Evolutionary conservation across 129 eudicot genomes (phyloP), one percentile per base, ranked within the genome.

Genomic region (Sambucus nigra): DNA sequence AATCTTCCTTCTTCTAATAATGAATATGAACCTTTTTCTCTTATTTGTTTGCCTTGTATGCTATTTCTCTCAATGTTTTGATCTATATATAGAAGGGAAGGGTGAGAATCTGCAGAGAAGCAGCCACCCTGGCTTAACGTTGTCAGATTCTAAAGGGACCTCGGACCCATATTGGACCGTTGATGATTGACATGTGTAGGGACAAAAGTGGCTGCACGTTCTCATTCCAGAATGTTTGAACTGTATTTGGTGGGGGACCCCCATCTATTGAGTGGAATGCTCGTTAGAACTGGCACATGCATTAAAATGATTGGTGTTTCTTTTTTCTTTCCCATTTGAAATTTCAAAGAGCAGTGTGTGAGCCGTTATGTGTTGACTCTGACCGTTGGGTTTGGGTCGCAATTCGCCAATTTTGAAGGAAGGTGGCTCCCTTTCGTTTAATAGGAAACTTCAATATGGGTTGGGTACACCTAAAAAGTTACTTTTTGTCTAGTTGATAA

Each of bases 121-220:
- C 73, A 72, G 79, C 64, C 60, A 66, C 58, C 64, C 63, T 73
- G 76, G 69, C 67, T 27, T 26, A 68, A 49, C 55, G 60, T 26
- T 60, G 57, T 47, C 21, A 67, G 42, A 57, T 54, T 40, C 24
- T 47, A 42, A 26, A 20, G 22, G 16, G 18, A 33, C 42, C 25
- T 23, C 1, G 23, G 31, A 13, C 11, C n/a, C 6, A 16, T 53
- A 0, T 23, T 15, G 23, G 28, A 15, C 69, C 82, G 67, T 82
- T 55, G 74, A 71, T 68, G 39, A 23, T 17, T 55, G 77, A 57
- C 84, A 81, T 76, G 84, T 81, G 91, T 59, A 67, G 1, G 76
- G 76, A 45, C 2, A 14, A 5, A 0, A 22, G 25, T 33, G 40
- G 26, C 31, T 33, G 78, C 71, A 70, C 52, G 77, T 74, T 74